Conservation (phyloP, 1,284 basidiomycete species). For the Testicularia cyperi region DNA sequence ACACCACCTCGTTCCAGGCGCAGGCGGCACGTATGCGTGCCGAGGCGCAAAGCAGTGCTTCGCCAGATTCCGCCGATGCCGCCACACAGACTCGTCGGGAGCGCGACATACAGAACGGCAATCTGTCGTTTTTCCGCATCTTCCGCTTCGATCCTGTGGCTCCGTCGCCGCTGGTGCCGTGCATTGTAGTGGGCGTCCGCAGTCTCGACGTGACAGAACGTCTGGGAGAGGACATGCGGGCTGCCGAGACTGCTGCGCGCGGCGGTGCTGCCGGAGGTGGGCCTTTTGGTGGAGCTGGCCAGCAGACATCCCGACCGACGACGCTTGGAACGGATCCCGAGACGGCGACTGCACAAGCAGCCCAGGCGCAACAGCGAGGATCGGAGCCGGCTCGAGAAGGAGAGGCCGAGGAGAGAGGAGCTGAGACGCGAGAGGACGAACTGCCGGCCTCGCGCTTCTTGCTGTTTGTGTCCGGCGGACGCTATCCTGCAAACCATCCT, state of each 20-base stretch:
- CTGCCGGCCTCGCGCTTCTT: slow-evolving; percentile 48
- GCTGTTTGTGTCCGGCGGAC: slow-evolving; percentile 56
- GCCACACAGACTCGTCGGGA: no score
- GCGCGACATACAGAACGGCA: slow-evolving; percentile 46
- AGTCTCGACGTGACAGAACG: slow-evolving; percentile 45
- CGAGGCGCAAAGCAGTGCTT: background rate
- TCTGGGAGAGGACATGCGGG: slow-evolving; percentile 24
- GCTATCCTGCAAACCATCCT: slow-evolving; percentile 52
- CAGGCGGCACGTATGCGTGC: no score
- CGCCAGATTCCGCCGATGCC: no score
- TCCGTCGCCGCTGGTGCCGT: slow-evolving; percentile 43
- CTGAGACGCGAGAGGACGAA: slow-evolving; percentile 7
- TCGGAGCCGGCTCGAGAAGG: slow-evolving; percentile 4
- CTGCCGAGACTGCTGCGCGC: slow-evolving; percentile 9
- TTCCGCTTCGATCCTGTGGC: slow-evolving; percentile 49
- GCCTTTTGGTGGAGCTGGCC: slow-evolving; percentile 10
- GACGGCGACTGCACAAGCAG: no score
- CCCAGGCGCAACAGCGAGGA: slow-evolving; percentile 4
- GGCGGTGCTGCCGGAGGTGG: slow-evolving; percentile 12
- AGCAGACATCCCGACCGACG: slow-evolving; percentile 28
- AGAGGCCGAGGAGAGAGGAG: background rate
- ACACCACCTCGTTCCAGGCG: no score
- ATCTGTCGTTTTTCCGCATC: slow-evolving; percentile 56
- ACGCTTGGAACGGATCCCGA: slow-evolving; percentile 10
- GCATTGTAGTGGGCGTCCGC: slow-evolving; percentile 55